Evolutionary conservation across 1,284 basidiomycete species (phyloP).

Genomic region (Gyrodon tennesseensis): DNA sequence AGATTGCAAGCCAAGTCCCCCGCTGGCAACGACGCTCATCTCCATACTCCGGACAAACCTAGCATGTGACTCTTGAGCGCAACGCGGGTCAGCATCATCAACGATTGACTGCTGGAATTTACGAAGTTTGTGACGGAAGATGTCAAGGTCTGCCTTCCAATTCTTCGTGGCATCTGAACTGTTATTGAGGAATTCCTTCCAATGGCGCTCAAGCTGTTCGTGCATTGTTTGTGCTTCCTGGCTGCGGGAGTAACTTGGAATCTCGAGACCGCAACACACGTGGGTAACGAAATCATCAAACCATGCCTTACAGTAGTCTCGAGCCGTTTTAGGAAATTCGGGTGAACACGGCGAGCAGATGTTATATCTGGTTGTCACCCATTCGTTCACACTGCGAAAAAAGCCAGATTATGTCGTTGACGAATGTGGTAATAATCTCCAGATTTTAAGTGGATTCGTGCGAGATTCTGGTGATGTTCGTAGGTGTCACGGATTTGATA

Average conservation of each 20-base stretch:
- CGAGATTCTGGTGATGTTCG: too few relatives aligned
- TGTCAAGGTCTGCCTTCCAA: constrained; percentile 55
- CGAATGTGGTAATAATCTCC: too few relatives aligned
- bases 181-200: constrained; percentile 52
- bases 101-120: constrained; percentile 52
- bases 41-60: constrained; percentile 54
- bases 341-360: too few relatives aligned
- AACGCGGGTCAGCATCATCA: constrained; percentile 52
- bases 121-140: constrained; percentile 49
- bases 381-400: too few relatives aligned
- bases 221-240: constrained; percentile 50
- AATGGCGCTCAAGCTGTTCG: constrained; percentile 51
- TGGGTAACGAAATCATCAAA: constrained; percentile 53
- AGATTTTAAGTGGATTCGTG: too few relatives aligned
- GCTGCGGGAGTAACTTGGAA: constrained; percentile 54
- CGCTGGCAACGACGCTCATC: constrained; percentile 46
- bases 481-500: too few relatives aligned
- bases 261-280: constrained; percentile 50
- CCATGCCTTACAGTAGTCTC: constrained; percentile 46
- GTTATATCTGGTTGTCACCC: too few relatives aligned
- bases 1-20: constrained; percentile 48
- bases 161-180: constrained; percentile 49
- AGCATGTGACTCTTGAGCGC: constrained; percentile 50
- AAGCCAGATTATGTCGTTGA: too few relatives aligned
- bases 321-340: too few relatives aligned